Percentiles rank a stretch among this genome's conserved stretches.
Evolutionary conservation across 257 asterid genomes (phyloP).

Genomic region (Verbascum thapsus): DNA sequence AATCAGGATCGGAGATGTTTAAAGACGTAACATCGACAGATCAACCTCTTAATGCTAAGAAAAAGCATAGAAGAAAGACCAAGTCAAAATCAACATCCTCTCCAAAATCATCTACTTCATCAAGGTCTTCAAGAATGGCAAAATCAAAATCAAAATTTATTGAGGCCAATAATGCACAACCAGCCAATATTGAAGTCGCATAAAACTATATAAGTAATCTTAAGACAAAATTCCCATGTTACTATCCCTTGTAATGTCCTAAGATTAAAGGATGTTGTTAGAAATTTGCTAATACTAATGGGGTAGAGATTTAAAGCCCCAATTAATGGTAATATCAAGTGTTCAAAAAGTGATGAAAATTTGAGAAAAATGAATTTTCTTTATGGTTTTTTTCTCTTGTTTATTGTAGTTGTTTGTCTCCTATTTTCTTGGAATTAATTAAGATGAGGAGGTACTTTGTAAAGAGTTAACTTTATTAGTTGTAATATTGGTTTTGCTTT

Average conservation of each 20-base stretch:
- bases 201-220: conserved; percentile 9
- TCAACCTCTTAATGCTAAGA: conserved; percentile 36
- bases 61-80: conserved; percentile 64
- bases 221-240: neutral
- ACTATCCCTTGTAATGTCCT: conserved; percentile 6
- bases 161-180: conserved; percentile 37
- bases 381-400: conserved; percentile 18
- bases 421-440: conserved; percentile 29
- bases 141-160: conserved; percentile 57
- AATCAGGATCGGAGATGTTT: conserved; percentile 35
- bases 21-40: conserved; percentile 38
- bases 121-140: conserved; percentile 47
- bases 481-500: conserved; percentile 26
- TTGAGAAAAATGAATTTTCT: too few relatives aligned
- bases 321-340: neutral
- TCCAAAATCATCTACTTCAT: conserved; percentile 45
- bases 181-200: conserved; percentile 40
- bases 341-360: conserved; percentile 8
- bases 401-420: conserved; percentile 20
- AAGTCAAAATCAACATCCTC: conserved; percentile 50
- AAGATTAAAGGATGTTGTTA: conserved; percentile 7
- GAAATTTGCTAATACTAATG: conserved; percentile 21
- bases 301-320: conserved; percentile 23
- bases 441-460: conserved; percentile 37
- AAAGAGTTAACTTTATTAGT: conserved; percentile 37